Base-by-base conservation (phyloP, 2,329 filamentous ascomycete species). In the Mycosphaerella arachidis region DNA sequence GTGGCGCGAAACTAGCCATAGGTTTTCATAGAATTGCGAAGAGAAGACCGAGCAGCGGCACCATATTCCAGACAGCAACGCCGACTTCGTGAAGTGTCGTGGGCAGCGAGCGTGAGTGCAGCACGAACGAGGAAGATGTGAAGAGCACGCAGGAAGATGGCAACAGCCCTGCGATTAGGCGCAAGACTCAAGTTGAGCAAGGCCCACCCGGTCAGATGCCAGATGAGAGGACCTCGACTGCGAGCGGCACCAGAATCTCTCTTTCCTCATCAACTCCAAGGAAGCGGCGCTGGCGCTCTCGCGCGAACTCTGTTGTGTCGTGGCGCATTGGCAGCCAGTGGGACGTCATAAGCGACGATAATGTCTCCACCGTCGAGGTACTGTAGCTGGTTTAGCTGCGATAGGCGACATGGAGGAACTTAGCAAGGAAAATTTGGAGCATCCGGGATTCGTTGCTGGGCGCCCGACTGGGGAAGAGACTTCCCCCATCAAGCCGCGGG, bases 161-260 rank as follows among this genome's bases (percentile, higher is more conserved):
- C 24, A 20, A 30, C 50, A 52, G 50, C 50, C 29, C 43, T 48
- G 43, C 27, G 54, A 24, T 13, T 48, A 30, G 53, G 31, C 12
- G 40, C 40, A 45, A 18, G 53, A n/a, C 12, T 27, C 40, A 45
- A 18, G 48, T 16, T 18, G 18, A 30, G 40, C 56, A 30, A 43
- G 56, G 56, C 45, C 31, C 50, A 29, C 56, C 50, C 43, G 29
- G 56, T 46, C 48, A 43, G 30, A 53, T 53, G 2, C 48, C 50
- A 58, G 56, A 58, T 58, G 56, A 58, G 8, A 58, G 56, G 48
- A 53, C 48, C 45, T 52, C 29, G 46, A 29, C n/a, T 30, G 30
- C 40, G 50, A 33, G 9, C 27, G 48, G 30, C 46, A n/a, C 55
- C 55, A 48, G 31, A 51, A 48, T 30, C 24, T 45, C 12, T 20